phyloP scores from a whole-genome alignment of 352 stramenopile species.

The Phytophthora melonis region DNA sequence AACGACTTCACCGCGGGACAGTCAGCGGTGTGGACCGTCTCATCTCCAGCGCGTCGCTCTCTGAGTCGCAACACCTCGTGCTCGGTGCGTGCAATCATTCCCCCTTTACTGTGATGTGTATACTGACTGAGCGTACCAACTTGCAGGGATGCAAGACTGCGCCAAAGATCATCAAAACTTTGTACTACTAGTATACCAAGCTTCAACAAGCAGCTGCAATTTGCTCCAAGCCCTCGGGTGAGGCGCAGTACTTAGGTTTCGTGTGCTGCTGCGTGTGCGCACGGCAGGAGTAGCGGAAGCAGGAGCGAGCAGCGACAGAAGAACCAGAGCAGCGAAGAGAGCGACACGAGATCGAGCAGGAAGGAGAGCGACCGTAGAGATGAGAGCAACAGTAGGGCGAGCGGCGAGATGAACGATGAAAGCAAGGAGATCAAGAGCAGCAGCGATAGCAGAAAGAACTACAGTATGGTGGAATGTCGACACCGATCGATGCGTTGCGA shows the following conservation, averaged over 20 bases:
- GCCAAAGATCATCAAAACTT: constrained; percentile 15
- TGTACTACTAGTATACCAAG: constrained; percentile 30
- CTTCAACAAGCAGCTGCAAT: constrained; percentile 56
- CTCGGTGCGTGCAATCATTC: constrained; percentile 26
- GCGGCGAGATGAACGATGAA: too few relatives aligned
- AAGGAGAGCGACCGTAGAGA: too few relatives aligned
- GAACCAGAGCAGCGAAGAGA: too few relatives aligned
- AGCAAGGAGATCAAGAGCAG: too few relatives aligned
- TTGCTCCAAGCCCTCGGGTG: constrained; percentile 53
- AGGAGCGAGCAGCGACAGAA: too few relatives aligned
- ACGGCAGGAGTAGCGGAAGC: too few relatives aligned
- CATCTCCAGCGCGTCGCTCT: constrained; percentile 31
- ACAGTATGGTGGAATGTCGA: too few relatives aligned
- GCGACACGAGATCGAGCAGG: too few relatives aligned
- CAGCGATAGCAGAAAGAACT: too few relatives aligned
- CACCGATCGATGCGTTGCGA: too few relatives aligned
- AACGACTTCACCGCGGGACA: neutral
- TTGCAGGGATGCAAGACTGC: constrained; percentile 29
- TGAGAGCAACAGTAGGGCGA: too few relatives aligned
- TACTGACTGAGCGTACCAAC: neutral
- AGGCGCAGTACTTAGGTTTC: constrained; percentile 65
- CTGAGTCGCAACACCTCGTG: constrained; percentile 41
- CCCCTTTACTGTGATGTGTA: too few relatives aligned
- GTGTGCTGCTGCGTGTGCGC: constrained; percentile 45
- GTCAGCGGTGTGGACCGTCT: constrained; percentile 21